Conservation (phyloP, 192 early-diverging fungal genomes). For the Backusella liffmaniae region DNA sequence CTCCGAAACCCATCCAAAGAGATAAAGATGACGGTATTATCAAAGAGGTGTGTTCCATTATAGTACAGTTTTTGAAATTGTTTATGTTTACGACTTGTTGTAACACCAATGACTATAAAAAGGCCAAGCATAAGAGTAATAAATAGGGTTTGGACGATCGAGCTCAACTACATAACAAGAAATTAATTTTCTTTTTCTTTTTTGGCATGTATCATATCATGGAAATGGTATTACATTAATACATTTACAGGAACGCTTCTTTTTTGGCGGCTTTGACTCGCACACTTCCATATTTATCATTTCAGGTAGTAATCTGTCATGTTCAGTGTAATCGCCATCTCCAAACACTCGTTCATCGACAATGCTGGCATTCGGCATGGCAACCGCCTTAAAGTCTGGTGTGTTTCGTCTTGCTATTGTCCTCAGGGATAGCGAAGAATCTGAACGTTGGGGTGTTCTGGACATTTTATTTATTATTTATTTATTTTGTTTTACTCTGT, state of each 20-base stretch:
- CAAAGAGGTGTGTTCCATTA: neutral
- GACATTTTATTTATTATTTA: neutral
- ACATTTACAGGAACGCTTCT: neutral
- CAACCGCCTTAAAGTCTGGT: neutral
- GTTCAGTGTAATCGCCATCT: neutral
- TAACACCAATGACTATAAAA: neutral
- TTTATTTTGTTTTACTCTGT: neutral
- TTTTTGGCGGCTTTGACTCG: neutral
- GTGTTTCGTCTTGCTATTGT: neutral
- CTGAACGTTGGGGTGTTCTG: neutral
- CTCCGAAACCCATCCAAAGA: neutral
- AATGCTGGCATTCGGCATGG: neutral
- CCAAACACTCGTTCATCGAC: constrained; percentile 3
- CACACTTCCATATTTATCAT: neutral
- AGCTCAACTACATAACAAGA: neutral
- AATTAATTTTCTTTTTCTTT: neutral
- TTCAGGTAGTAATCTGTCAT: neutral
- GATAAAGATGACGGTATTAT: neutral
- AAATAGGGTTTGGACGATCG: neutral
- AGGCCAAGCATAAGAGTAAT: neutral
- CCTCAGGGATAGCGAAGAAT: neutral
- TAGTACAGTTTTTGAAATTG: neutral
- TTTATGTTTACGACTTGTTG: neutral
- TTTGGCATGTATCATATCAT: neutral
- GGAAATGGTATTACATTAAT: neutral